Percentiles rank a stretch among this genome's conserved stretches.
phyloP scores from a whole-genome alignment of 129 eudicot species.

The Pittosporum tobira region DNA sequence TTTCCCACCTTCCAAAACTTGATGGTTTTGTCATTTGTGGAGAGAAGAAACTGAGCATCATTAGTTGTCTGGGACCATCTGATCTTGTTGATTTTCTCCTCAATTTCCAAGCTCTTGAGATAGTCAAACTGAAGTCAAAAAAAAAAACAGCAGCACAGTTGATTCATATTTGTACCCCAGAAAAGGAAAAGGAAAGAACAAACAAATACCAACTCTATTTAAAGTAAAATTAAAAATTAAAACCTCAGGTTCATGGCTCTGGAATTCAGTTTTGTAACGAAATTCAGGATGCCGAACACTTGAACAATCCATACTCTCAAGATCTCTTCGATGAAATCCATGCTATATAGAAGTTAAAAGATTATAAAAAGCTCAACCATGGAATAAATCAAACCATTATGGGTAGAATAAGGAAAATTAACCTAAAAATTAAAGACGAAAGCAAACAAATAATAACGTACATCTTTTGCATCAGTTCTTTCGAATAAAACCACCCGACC shows the following conservation, averaged over 20 bases:
- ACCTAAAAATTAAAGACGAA: not conserved
- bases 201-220: not conserved
- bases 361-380: constrained; percentile 17
- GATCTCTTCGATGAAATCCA: constrained; percentile 59
- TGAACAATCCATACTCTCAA: constrained; percentile 66
- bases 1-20: constrained; percentile 85
- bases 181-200: constrained; percentile 2
- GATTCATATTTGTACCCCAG: constrained; percentile 4
- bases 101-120: constrained; percentile 93
- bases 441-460: constrained; percentile 22
- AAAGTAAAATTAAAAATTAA: not conserved
- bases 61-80: constrained; percentile 88
- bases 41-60: constrained; percentile 69
- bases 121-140: constrained; percentile 81
- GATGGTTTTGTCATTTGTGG: constrained; percentile 94
- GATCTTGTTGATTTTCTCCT: constrained; percentile 95
- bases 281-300: constrained; percentile 85
- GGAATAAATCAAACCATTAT: not conserved
- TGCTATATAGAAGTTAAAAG: constrained; percentile 39
- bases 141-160: constrained; percentile 4
- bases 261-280: constrained; percentile 92
- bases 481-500: constrained; percentile 62
- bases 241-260: constrained; percentile 99
- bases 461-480: constrained; percentile 38
- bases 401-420: not conserved